phyloP scores from a whole-genome alignment of 148 eudicot genomes.

The Arctostaphylos glauca region DNA sequence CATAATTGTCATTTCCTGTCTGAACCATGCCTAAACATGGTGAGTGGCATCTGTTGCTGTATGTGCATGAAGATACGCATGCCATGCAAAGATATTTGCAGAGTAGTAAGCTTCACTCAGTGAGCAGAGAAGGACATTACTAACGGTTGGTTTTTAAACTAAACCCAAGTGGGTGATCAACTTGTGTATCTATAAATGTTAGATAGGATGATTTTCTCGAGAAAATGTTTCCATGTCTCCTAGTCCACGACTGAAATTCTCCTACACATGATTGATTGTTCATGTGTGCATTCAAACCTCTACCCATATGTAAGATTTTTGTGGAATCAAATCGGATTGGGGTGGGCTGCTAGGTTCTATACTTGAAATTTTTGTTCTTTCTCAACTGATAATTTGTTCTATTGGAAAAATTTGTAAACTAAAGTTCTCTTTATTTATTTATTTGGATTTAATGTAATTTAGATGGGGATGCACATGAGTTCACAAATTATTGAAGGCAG shows the following conservation, averaged over 20 bases:
- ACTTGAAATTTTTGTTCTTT: no score
- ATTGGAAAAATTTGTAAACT: no score
- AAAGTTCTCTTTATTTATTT: no score
- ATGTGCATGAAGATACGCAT: background rate
- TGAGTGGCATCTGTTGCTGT: background rate
- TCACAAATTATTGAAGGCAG: no score
- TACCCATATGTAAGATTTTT: background rate
- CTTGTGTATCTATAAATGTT: background rate
- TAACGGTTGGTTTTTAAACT: background rate
- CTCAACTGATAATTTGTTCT: no score
- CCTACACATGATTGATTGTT: background rate
- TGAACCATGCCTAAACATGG: conserved; percentile 8
- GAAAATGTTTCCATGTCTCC: conserved; percentile 12
- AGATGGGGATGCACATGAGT: no score
- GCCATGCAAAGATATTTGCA: background rate
- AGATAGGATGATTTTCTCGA: background rate
- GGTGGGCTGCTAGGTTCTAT: background rate
- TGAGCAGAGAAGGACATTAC: no score
- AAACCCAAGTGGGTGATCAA: background rate
- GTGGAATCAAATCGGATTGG: conserved; percentile 6
- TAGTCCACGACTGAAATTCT: conserved; percentile 7
- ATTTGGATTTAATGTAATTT: no score
- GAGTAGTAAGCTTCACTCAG: no score
- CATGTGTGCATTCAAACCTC: background rate
- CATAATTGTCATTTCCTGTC: background rate